These are phyloP conservation scores for Pistacia atlantica DNA, from an alignment of 345 rosid genomes.

Conservation along the genomic window DNA sequence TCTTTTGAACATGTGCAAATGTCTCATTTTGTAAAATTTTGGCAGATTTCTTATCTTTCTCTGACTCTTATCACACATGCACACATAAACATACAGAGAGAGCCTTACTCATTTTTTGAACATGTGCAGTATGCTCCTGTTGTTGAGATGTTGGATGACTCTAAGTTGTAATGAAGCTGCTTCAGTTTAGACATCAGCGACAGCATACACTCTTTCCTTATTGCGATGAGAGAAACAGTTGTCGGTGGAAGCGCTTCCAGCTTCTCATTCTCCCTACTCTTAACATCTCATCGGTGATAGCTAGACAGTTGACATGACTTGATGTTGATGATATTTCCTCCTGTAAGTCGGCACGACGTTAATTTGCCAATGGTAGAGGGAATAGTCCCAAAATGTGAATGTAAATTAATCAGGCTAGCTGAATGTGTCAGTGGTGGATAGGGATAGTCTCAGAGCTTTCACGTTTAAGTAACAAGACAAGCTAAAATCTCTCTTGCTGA, in stretches of 20 bases:
- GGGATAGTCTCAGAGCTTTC: too few species aligned
- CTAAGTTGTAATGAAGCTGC: slow-evolving; percentile 29
- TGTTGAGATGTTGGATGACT: slow-evolving; percentile 68
- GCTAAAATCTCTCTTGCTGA: neutral
- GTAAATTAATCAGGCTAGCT: neutral
- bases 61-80: neutral
- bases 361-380: neutral
- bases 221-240: too few species aligned
- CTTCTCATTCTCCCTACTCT: neutral
- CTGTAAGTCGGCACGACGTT: neutral
- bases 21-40: too few species aligned
- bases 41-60: neutral
- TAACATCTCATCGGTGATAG: neutral
- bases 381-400: neutral
- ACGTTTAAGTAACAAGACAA: too few species aligned
- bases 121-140: slow-evolving; percentile 83
- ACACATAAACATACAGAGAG: neutral
- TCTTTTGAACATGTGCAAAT: slow-evolving; percentile 18
- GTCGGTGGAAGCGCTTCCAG: neutral
- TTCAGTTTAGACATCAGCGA: slow-evolving; percentile 20
- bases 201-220: neutral
- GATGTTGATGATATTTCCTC: neutral
- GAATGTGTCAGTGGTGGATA: neutral
- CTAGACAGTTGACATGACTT: neutral
- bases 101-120: neutral